These are phyloP conservation scores for Aspergillus baeticus DNA, from an alignment of 495 filamentous ascomycete species.

Conservation along the genomic window DNA sequence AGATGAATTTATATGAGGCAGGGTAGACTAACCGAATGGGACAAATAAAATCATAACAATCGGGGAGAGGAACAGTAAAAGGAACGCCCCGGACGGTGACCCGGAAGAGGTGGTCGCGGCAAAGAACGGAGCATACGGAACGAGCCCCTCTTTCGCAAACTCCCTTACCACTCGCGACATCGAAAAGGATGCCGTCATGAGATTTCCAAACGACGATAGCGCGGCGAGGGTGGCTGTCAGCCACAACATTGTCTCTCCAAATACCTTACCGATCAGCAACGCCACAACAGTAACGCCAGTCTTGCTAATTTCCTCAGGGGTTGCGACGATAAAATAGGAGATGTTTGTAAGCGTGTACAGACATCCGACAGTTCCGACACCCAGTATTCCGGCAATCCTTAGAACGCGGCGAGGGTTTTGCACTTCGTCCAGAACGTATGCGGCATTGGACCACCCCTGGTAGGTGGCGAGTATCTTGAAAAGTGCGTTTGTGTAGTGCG, in stretches of 20 bases:
- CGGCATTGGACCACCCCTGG: slow-evolving; percentile 62
- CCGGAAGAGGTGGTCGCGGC: slow-evolving; percentile 63
- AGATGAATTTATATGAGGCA: background rate
- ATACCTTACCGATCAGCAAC: slow-evolving; percentile 61
- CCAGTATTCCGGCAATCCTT: slow-evolving; percentile 56
- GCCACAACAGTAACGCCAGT: slow-evolving; percentile 64
- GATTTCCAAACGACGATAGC: slow-evolving; percentile 63
- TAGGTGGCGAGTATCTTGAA: slow-evolving; percentile 73
- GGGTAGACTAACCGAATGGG: slow-evolving; percentile 39
- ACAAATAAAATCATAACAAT: slow-evolving; percentile 60
- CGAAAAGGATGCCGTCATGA: slow-evolving; percentile 68
- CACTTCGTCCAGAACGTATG: slow-evolving; percentile 72
- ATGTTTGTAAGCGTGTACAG: slow-evolving; percentile 67
- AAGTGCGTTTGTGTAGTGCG: slow-evolving; percentile 50
- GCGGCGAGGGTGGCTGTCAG: slow-evolving; percentile 49
- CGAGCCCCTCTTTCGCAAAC: slow-evolving; percentile 61
- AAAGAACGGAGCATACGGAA: slow-evolving; percentile 60
- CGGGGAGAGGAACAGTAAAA: slow-evolving; percentile 64
- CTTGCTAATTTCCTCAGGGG: slow-evolving; percentile 60
- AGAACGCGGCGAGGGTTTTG: slow-evolving; percentile 65
- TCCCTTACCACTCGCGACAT: slow-evolving; percentile 65
- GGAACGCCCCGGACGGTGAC: slow-evolving; percentile 59
- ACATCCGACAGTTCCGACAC: slow-evolving; percentile 54
- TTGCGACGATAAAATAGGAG: slow-evolving; percentile 64
- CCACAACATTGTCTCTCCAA: slow-evolving; percentile 42